Evolutionary conservation across 257 asterid genomes (phyloP).

Genomic region (Capsicum chinense): DNA sequence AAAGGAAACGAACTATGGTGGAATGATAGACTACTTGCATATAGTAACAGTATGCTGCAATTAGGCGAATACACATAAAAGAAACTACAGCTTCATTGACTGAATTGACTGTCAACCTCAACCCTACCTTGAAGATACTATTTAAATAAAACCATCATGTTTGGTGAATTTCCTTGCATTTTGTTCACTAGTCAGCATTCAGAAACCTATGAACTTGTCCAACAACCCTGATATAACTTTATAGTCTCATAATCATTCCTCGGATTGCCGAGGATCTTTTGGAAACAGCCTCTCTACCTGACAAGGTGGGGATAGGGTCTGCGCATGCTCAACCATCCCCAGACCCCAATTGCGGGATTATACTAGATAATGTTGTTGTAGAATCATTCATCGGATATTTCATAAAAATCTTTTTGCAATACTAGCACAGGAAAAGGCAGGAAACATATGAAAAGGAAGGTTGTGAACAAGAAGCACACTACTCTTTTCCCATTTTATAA

Average conservation of each 20-base stretch:
- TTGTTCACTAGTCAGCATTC: neutral
- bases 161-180: conserved; percentile 19
- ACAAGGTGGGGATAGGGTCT: no score
- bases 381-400: conserved; percentile 23
- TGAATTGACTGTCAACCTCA: neutral
- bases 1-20: neutral
- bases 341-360: no score
- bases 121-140: neutral
- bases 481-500: conserved; percentile 40
- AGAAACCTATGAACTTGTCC: neutral
- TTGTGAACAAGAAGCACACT: conserved; percentile 35
- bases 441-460: conserved; percentile 32
- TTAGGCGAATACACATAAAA: neutral
- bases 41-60: neutral
- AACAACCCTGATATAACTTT: conserved; percentile 7
- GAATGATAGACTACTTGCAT: neutral
- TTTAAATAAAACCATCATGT: neutral
- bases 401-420: neutral
- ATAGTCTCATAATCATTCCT: neutral
- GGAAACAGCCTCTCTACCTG: no score
- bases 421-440: conserved; percentile 13
- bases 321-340: no score
- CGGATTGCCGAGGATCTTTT: neutral
- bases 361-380: no score
- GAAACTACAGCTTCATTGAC: neutral